A percentile compares a stretch with the other conserved stretches of the same genome.
These are phyloP conservation scores for Corylus americana DNA, from an alignment of 306 rosid genomes.

Conservation along the genomic window DNA sequence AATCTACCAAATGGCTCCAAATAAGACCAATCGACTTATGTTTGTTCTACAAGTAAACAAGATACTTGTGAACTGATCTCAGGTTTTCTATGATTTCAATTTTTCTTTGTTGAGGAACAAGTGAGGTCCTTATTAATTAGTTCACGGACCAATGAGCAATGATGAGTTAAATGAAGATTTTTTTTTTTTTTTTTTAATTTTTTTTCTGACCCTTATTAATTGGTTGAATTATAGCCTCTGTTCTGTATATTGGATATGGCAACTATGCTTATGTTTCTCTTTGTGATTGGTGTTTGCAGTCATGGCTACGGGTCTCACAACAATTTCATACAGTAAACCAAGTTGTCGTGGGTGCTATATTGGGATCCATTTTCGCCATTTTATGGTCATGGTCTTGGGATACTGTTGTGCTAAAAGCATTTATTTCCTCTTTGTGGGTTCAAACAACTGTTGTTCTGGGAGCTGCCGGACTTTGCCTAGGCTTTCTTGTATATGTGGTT, in stretches of 20 bases:
- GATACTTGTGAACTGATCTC: background rate
- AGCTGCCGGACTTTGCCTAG: conserved; percentile 57
- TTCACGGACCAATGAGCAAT: background rate
- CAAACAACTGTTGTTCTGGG: conserved; percentile 48
- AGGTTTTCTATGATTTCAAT: background rate
- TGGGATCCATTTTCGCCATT: conserved; percentile 54
- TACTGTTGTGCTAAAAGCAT: conserved; percentile 53
- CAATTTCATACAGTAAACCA: conserved; percentile 74
- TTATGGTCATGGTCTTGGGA: conserved; percentile 77
- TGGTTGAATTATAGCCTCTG: background rate
- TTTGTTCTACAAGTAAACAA: background rate
- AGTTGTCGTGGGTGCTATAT: conserved; percentile 69
- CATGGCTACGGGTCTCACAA: conserved; percentile 82
- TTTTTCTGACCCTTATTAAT: background rate
- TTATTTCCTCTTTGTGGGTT: conserved; percentile 52
- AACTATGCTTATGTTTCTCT: conserved; percentile 23
- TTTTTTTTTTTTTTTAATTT: background rate
- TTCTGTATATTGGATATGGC: background rate
- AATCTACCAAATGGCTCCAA: background rate
- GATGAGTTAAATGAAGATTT: background rate
- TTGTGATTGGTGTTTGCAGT: conserved; percentile 43
- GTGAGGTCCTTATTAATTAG: background rate
- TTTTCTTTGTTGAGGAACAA: background rate
- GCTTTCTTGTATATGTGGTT: conserved; percentile 49
- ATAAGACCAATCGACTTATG: background rate